These are phyloP conservation scores for Ustilago loliicola DNA, from an alignment of 1,284 basidiomycete species.

Conservation along the genomic window DNA sequence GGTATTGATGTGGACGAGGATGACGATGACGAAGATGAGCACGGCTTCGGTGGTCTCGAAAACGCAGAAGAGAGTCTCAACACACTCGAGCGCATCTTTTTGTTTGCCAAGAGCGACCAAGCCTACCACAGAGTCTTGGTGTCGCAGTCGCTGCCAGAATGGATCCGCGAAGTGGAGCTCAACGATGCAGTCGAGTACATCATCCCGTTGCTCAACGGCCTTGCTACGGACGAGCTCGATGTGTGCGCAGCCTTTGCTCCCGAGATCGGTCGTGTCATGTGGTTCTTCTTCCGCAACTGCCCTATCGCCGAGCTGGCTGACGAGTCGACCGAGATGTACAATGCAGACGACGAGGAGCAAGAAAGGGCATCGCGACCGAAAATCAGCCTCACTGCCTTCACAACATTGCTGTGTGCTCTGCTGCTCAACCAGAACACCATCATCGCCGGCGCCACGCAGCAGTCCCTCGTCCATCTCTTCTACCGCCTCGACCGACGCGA, in stretches of 20 bases:
- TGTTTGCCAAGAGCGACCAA: conserved; percentile 88
- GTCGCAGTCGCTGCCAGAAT: conserved; percentile 67
- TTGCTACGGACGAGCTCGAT: conserved; percentile 90
- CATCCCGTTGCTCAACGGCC: conserved; percentile 85
- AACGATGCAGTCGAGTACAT: conserved; percentile 94
- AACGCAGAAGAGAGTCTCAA: conserved; percentile 73
- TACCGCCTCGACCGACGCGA: conserved; percentile 71
- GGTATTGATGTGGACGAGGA: conserved; percentile 14
- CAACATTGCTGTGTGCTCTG: conserved; percentile 88
- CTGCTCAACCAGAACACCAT: conserved; percentile 83
- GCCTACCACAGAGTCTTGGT: conserved; percentile 87
- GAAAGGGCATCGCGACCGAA: conserved; percentile 71
- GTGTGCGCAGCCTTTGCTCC: conserved; percentile 92
- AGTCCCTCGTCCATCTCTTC: conserved; percentile 83
- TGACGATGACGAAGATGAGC: conserved; percentile 31
- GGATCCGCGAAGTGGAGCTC: conserved; percentile 74
- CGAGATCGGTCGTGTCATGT: conserved; percentile 85
- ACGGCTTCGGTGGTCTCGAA: conserved; percentile 29
- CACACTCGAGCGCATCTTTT: conserved; percentile 90
- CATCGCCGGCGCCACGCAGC: conserved; percentile 81
- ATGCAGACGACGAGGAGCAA: conserved; percentile 34
- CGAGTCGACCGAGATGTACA: conserved; percentile 45
- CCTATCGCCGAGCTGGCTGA: conserved; percentile 49
- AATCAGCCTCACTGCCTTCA: conserved; percentile 87
- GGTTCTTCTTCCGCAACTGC: conserved; percentile 90